A percentile compares a stretch with the other conserved stretches of the same genome.
Evolutionary conservation across 768 basidiomycete species (phyloP).

Genomic region (Russula earlei): DNA sequence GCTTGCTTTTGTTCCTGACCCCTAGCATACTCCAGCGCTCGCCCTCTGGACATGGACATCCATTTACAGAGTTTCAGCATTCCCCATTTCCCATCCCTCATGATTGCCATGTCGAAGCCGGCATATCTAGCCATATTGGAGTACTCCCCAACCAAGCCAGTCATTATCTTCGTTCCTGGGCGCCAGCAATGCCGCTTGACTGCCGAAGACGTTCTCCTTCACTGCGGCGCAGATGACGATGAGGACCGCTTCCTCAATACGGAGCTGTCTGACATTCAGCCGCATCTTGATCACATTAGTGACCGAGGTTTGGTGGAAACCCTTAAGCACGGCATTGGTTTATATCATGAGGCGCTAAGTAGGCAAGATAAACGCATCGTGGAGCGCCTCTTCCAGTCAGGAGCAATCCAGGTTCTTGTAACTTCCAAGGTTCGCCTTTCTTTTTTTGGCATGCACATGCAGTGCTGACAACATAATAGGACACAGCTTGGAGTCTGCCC

Average conservation of each 20-base stretch:
- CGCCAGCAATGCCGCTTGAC: conserved; percentile 91
- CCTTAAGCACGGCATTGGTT: conserved; percentile 84
- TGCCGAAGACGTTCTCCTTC: conserved; percentile 81
- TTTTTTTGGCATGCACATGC: neutral
- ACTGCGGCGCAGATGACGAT: conserved; percentile 82
- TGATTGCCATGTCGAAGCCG: conserved; percentile 99
- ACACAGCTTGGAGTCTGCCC: conserved; percentile 93
- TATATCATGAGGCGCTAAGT: conserved; percentile 88
- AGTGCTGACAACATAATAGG: conserved; percentile 36
- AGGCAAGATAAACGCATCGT: conserved; percentile 93
- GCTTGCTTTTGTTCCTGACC: neutral
- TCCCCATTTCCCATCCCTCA: conserved; percentile 96
- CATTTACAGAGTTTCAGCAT: conserved; percentile 93
- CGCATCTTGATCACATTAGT: conserved; percentile 76
- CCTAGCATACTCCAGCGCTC: conserved; percentile 45
- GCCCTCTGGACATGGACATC: conserved; percentile 96
- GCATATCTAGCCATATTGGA: conserved; percentile 90
- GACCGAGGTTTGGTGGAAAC: conserved; percentile 72
- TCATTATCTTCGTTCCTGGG: conserved; percentile 88
- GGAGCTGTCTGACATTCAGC: conserved; percentile 69
- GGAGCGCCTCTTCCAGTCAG: conserved; percentile 83
- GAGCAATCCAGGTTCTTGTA: conserved; percentile 89
- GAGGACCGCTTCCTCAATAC: conserved; percentile 85
- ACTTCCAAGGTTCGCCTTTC: conserved; percentile 68
- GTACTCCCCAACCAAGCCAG: conserved; percentile 75